Evolutionary conservation across 2,329 filamentous ascomycete genomes (phyloP).

Genomic region (Pyricularia sp.): DNA sequence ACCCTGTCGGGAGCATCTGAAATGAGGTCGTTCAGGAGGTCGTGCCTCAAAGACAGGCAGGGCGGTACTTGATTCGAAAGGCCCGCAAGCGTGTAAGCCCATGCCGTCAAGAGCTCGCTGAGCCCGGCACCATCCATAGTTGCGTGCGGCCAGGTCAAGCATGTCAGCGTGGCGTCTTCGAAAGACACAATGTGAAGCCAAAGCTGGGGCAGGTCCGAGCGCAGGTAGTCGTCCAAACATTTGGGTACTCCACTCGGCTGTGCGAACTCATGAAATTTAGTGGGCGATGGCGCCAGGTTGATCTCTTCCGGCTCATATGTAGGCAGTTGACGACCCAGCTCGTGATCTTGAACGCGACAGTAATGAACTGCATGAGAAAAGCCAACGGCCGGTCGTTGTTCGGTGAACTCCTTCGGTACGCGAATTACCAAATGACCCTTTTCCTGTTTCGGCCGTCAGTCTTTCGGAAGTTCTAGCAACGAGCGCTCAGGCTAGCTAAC

Average conservation of each 20-base stretch:
- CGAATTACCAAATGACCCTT: constrained; percentile 21
- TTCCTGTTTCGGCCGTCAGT: constrained; percentile 4
- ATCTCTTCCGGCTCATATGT: constrained; percentile 11
- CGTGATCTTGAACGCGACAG: constrained; percentile 28
- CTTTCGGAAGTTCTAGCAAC: background rate
- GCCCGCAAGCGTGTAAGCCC: constrained; percentile 34
- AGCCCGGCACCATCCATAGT: constrained; percentile 36
- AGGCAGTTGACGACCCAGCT: constrained; percentile 27
- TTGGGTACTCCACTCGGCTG: constrained; percentile 16
- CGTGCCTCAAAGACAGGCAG: constrained; percentile 22
- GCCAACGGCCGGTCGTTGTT: constrained; percentile 26
- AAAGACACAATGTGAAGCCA: constrained; percentile 38
- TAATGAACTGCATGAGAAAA: constrained; percentile 27
- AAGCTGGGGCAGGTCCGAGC: constrained; percentile 32
- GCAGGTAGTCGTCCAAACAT: constrained; percentile 28
- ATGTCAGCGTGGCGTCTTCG: constrained; percentile 37
- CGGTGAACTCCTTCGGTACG: constrained; percentile 19
- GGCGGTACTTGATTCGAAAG: constrained; percentile 28
- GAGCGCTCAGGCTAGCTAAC: too few species aligned
- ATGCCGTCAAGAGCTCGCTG: constrained; percentile 30
- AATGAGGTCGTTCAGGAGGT: constrained; percentile 18
- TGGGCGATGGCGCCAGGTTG: background rate
- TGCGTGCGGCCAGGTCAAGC: constrained; percentile 35
- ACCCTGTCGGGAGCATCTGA: background rate
- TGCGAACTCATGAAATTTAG: constrained; percentile 16